Percentiles rank a stretch among this genome's conserved stretches.
Evolutionary conservation across 176 grass and related monocot species (phyloP).

Genomic region (Carex cristatella): DNA sequence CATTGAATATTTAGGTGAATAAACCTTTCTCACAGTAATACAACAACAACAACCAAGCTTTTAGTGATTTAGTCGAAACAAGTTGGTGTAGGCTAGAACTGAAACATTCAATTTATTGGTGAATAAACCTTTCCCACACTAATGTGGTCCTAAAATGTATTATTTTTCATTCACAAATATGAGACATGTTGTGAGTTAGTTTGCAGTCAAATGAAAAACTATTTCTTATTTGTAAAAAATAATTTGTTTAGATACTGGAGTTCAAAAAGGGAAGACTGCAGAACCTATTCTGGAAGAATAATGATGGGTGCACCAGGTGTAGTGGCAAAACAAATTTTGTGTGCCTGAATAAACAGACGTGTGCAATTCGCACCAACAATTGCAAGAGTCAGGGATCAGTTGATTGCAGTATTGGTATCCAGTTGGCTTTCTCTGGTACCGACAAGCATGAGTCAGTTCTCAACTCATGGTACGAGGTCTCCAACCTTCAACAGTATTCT

Average conservation of each 20-base stretch:
- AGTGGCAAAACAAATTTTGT: conserved; percentile 58
- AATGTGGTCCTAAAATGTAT: neutral
- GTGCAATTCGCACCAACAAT: conserved; percentile 57
- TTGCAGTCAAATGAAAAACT: neutral
- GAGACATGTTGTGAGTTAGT: neutral
- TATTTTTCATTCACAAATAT: neutral
- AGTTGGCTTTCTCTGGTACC: conserved; percentile 87
- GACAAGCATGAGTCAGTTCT: conserved; percentile 85
- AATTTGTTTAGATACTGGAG: conserved; percentile 58
- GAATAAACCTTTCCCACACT: neutral
- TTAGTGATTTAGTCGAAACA: no score
- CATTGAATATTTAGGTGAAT: neutral
- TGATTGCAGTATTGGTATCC: conserved; percentile 89
- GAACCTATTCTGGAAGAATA: conserved; percentile 83
- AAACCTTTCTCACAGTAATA: neutral
- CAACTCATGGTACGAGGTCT: conserved; percentile 96
- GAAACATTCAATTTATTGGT: neutral
- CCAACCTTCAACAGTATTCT: conserved; percentile 87
- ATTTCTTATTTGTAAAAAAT: neutral
- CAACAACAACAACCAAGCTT: no score
- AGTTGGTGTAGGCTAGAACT: no score
- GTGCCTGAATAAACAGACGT: conserved; percentile 68
- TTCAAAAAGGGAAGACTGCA: conserved; percentile 94
- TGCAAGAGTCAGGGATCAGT: conserved; percentile 77
- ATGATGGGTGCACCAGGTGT: conserved; percentile 61